These are phyloP conservation scores for Glaciozyma martinii DNA, from an alignment of 768 basidiomycete genomes.

Conservation along the genomic window DNA sequence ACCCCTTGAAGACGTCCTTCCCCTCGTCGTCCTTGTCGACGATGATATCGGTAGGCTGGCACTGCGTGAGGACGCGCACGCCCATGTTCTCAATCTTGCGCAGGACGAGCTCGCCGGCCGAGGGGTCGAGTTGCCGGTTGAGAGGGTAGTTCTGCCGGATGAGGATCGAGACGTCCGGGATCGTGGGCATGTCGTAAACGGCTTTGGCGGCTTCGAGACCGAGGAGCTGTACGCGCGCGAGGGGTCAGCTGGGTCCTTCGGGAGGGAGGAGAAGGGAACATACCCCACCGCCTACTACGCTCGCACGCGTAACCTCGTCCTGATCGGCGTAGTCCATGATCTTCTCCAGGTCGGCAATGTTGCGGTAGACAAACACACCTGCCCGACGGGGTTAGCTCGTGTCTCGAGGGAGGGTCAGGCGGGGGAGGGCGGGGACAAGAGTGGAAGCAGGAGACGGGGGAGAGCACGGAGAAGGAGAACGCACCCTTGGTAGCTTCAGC, in stretches of 20 bases:
- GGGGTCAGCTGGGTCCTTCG: not conserved
- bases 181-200: constrained; percentile 50
- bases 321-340: constrained; percentile 55
- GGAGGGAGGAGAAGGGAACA: not conserved
- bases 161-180: constrained; percentile 41
- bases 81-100: constrained; percentile 55
- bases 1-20: constrained; percentile 45
- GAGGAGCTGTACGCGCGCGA: constrained; percentile 37
- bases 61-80: constrained; percentile 49
- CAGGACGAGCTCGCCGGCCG: constrained; percentile 49
- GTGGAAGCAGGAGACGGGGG: too few species aligned
- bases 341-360: constrained; percentile 56
- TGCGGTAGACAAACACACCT: constrained; percentile 59
- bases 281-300: constrained; percentile 61
- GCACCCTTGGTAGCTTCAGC: constrained; percentile 46
- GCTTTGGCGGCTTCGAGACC: constrained; percentile 70
- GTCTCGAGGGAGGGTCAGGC: not conserved
- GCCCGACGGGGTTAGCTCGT: not conserved
- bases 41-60: constrained; percentile 42
- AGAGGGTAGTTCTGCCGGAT: constrained; percentile 34
- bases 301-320: constrained; percentile 45
- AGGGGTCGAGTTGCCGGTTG: constrained; percentile 24
- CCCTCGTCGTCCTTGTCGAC: constrained; percentile 39
- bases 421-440: too few species aligned
- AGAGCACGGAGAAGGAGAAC: not conserved